phyloP scores from a whole-genome alignment of 768 basidiomycete genomes.

The Mycena chlorophos region DNA sequence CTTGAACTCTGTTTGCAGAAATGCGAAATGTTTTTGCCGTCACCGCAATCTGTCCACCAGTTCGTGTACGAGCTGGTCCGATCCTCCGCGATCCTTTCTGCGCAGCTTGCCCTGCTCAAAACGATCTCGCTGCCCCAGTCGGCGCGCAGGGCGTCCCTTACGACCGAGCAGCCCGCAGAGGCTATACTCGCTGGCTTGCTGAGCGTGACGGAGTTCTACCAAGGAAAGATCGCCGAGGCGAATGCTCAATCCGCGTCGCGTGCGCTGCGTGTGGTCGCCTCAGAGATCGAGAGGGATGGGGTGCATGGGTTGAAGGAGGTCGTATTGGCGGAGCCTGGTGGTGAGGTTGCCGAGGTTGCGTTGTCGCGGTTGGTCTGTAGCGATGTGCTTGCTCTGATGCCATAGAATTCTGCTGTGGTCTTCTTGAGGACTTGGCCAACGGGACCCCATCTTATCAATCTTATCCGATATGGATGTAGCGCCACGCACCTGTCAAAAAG shows the following conservation, averaged over 20 bases:
- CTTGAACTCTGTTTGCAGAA: constrained; percentile 53
- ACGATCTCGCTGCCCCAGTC: constrained; percentile 36
- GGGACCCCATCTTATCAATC: too few relatives aligned
- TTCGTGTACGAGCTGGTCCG: constrained; percentile 72
- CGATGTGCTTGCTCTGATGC: constrained; percentile 59
- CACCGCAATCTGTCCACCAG: constrained; percentile 55
- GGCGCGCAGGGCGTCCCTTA: constrained; percentile 25
- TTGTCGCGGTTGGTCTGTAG: constrained; percentile 48
- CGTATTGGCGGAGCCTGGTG: constrained; percentile 43
- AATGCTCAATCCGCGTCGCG: constrained; percentile 50
- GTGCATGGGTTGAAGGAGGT: constrained; percentile 39
- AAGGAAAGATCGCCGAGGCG: constrained; percentile 47
- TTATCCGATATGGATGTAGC: too few relatives aligned
- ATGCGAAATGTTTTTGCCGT: constrained; percentile 55
- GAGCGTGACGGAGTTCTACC: constrained; percentile 51
- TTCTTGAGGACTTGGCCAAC: too few relatives aligned
- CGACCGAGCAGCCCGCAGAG: constrained; percentile 35
- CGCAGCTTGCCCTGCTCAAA: constrained; percentile 47
- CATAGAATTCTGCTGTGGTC: too few relatives aligned
- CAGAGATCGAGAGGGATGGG: constrained; percentile 64
- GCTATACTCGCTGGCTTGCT: constrained; percentile 44
- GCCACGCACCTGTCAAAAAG: too few relatives aligned
- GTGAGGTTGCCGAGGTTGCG: constrained; percentile 35
- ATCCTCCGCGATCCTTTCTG: constrained; percentile 48
- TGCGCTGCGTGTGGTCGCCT: constrained; percentile 57